Percentiles rank a stretch among this genome's conserved stretches.
These are phyloP conservation scores for Purpureocillium takamizusanense DNA, from an alignment of 2,329 filamentous ascomycete species.

Conservation along the genomic window DNA sequence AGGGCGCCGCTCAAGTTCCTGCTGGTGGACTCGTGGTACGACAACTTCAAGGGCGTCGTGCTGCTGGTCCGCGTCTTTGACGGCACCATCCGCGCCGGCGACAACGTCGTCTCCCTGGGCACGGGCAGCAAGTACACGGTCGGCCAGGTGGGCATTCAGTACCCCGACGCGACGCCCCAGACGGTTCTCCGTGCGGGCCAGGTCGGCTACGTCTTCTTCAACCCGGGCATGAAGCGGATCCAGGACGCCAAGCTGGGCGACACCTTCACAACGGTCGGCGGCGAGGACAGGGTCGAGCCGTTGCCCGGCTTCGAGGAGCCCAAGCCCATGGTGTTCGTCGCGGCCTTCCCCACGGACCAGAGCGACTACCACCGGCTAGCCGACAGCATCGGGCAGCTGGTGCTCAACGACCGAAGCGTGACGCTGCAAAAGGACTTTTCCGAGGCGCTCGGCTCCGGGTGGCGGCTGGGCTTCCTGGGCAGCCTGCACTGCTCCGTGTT, in stretches of 20 bases:
- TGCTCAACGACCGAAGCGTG: conserved; percentile 90
- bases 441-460: conserved; percentile 86
- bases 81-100: conserved; percentile 71
- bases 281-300: conserved; percentile 65
- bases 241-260: conserved; percentile 95
- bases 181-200: conserved; percentile 77
- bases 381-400: conserved; percentile 88
- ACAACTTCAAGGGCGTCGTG: conserved; percentile 89
- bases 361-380: conserved; percentile 78
- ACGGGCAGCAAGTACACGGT: conserved; percentile 87
- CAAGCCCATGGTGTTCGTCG: conserved; percentile 98
- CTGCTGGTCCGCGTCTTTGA: conserved; percentile 88
- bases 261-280: conserved; percentile 78
- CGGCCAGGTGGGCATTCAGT: conserved; percentile 94
- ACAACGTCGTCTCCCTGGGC: conserved; percentile 78
- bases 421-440: conserved; percentile 91
- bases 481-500: conserved; percentile 98
- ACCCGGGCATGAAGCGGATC: conserved; percentile 94
- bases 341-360: conserved; percentile 90
- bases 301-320: conserved; percentile 93
- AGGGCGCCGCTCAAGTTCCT: conserved; percentile 70
- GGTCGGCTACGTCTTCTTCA: conserved; percentile 95
- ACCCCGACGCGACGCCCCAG: conserved; percentile 79
- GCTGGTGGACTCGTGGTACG: conserved; percentile 97
- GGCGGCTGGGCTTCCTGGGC: conserved; percentile 90